These are phyloP conservation scores for Yamadazyma songkhlaensis DNA, from an alignment of 1,139 yeast genomes.

Conservation along the genomic window DNA sequence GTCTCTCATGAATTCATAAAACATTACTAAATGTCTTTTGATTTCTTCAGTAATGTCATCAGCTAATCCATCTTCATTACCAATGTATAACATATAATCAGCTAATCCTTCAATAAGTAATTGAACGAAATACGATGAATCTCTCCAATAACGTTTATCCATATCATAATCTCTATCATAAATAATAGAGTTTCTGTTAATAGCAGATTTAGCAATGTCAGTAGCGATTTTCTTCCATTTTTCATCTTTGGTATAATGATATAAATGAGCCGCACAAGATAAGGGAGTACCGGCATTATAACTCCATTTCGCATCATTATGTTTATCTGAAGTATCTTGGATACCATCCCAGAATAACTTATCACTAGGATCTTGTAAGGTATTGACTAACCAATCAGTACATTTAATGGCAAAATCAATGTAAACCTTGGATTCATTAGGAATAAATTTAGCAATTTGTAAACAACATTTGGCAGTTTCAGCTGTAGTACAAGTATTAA, in stretches of 20 bases:
- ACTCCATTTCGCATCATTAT: slow-evolving; percentile 60
- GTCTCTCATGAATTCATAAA: slow-evolving; percentile 57
- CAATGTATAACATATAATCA: slow-evolving; percentile 55
- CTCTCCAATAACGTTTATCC: slow-evolving; percentile 63
- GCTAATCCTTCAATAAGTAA: slow-evolving; percentile 67
- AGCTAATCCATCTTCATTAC: slow-evolving; percentile 35
- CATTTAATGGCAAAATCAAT: slow-evolving; percentile 54
- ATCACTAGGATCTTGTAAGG: slow-evolving; percentile 53
- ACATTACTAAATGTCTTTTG: slow-evolving; percentile 49
- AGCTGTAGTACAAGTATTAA: slow-evolving; percentile 67
- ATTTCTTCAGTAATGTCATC: slow-evolving; percentile 41
- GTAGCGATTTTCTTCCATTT: slow-evolving; percentile 58
- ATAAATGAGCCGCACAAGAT: slow-evolving; percentile 53
- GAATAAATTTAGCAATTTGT: slow-evolving; percentile 54
- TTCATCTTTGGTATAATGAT: slow-evolving; percentile 49
- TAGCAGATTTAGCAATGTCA: slow-evolving; percentile 58
- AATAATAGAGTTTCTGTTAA: slow-evolving; percentile 53
- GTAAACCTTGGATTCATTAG: slow-evolving; percentile 42
- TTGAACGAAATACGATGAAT: slow-evolving; percentile 62
- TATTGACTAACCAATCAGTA: slow-evolving; percentile 52
- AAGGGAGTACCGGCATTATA: slow-evolving; percentile 69
- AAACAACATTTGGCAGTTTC: slow-evolving; percentile 69
- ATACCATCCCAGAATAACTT: slow-evolving; percentile 64
- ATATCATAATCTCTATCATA: slow-evolving; percentile 65
- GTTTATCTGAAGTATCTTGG: slow-evolving; percentile 44